Percentiles rank a stretch among this genome's conserved stretches.
phyloP scores from a whole-genome alignment of 306 rosid species.

The Dryas drummondii region DNA sequence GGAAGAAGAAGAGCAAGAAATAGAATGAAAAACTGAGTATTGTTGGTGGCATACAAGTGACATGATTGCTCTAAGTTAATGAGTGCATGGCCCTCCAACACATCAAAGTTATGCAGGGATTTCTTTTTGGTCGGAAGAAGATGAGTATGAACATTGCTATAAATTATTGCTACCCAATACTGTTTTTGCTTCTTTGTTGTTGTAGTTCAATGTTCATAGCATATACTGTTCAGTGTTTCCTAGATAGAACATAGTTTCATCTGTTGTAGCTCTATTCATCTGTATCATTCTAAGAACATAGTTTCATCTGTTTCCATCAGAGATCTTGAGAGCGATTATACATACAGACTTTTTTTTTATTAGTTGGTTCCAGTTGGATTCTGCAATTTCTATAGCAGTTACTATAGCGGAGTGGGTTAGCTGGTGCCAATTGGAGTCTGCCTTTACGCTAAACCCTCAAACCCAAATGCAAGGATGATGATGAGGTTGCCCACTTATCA shows the following conservation, averaged over 20 bases:
- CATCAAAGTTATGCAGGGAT: slow-evolving; percentile 32
- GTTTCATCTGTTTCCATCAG: slow-evolving; percentile 12
- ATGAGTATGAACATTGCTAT: slow-evolving; percentile 20
- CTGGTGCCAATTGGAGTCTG: slow-evolving; percentile 15
- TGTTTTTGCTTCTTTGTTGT: slow-evolving; percentile 29
- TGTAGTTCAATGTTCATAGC: slow-evolving; percentile 20
- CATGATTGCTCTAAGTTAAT: slow-evolving; percentile 48
- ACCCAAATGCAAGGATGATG: slow-evolving; percentile 7
- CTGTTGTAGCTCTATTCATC: slow-evolving; percentile 4
- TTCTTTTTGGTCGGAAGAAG: slow-evolving; percentile 38
- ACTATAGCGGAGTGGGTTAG: slow-evolving; percentile 22
- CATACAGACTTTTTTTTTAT: neutral
- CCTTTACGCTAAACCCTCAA: slow-evolving; percentile 13
- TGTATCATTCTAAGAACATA: slow-evolving; percentile 11
- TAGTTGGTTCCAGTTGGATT: slow-evolving; percentile 17
- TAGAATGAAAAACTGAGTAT: slow-evolving; percentile 37
- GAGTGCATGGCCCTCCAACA: slow-evolving; percentile 49
- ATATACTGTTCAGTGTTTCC: slow-evolving; percentile 6
- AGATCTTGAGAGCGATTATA: slow-evolving; percentile 2
- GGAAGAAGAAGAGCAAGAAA: slow-evolving; percentile 29
- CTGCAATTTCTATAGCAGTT: slow-evolving; percentile 7
- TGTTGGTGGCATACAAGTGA: slow-evolving; percentile 34
- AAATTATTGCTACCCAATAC: slow-evolving; percentile 30
- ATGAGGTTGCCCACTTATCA: slow-evolving; percentile 17
- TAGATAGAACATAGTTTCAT: slow-evolving; percentile 8